A percentile compares a stretch with the other conserved stretches of the same genome.
These are phyloP conservation scores for Teunomyces atbi DNA, from an alignment of 805 yeast species.

Conservation along the genomic window DNA sequence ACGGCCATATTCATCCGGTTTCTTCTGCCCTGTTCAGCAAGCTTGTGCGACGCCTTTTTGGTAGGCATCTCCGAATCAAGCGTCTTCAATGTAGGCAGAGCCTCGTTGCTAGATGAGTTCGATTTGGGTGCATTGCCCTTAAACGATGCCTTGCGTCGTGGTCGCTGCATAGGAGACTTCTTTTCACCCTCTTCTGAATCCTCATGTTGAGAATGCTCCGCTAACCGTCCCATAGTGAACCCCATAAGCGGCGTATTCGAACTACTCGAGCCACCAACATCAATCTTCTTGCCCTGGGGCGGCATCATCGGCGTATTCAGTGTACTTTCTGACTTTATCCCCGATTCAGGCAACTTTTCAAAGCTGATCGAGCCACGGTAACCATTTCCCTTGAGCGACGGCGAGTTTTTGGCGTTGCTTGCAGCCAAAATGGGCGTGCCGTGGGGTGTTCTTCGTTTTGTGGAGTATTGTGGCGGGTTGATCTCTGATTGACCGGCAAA, in stretches of 20 bases:
- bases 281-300: slow-evolving; percentile 32
- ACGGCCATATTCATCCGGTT: slow-evolving; percentile 89
- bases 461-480: slow-evolving; percentile 3
- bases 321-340: slow-evolving; percentile 9
- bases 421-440: slow-evolving; percentile 41
- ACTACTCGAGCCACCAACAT: slow-evolving; percentile 16
- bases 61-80: slow-evolving; percentile 34
- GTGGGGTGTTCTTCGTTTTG: slow-evolving; percentile 43
- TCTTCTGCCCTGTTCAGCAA: slow-evolving; percentile 95
- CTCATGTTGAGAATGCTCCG: slow-evolving; percentile 24
- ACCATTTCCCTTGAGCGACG: not conserved
- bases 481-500: slow-evolving; percentile 18
- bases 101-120: slow-evolving; percentile 12
- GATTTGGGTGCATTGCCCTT: not conserved
- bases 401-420: slow-evolving; percentile 8
- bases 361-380: slow-evolving; percentile 10
- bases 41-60: slow-evolving; percentile 75
- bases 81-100: slow-evolving; percentile 7
- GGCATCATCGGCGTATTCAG: slow-evolving; percentile 36
- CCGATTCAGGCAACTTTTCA: slow-evolving; percentile 32
- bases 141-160: slow-evolving; percentile 6
- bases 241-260: slow-evolving; percentile 39
- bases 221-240: slow-evolving; percentile 45
- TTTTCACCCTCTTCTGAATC: not conserved
- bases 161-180: not conserved